These are phyloP conservation scores for Cercospora sojina DNA, from an alignment of 2,329 filamentous ascomycete genomes.

Conservation along the genomic window DNA sequence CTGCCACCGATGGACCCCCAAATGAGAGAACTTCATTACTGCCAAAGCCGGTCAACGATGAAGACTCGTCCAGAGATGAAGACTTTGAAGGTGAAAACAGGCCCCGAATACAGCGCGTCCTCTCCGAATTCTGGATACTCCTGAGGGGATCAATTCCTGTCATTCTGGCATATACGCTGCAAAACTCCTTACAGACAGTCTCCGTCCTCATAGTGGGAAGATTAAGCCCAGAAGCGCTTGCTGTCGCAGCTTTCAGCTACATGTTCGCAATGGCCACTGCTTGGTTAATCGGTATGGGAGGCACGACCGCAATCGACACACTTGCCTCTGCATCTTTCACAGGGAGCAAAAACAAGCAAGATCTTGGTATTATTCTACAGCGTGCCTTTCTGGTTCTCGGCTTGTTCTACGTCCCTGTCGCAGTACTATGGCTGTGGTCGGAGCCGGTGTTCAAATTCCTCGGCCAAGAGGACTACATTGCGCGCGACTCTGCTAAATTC, in stretches of 20 bases:
- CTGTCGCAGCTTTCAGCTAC: conserved; percentile 81
- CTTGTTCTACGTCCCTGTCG: conserved; percentile 70
- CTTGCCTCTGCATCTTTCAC: conserved; percentile 81
- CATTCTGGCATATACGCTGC: conserved; percentile 79
- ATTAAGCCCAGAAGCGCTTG: conserved; percentile 74
- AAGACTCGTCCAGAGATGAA: conserved; percentile 37
- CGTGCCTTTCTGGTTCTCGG: conserved; percentile 71
- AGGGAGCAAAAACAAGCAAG: conserved; percentile 72
- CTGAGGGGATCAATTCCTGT: conserved; percentile 71
- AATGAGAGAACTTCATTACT: conserved; percentile 48
- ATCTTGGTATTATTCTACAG: conserved; percentile 76
- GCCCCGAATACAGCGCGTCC: conserved; percentile 42
- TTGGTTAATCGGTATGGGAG: conserved; percentile 82
- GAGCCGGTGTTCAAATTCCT: conserved; percentile 71
- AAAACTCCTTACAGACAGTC: conserved; percentile 80
- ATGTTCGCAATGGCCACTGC: conserved; percentile 92
- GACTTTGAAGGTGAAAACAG: conserved; percentile 41
- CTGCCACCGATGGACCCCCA: conserved; percentile 22
- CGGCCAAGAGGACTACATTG: conserved; percentile 76
- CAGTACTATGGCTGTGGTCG: conserved; percentile 71
- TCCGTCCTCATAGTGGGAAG: conserved; percentile 81
- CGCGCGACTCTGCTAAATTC: conserved; percentile 70
- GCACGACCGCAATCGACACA: conserved; percentile 83
- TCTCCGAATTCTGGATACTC: conserved; percentile 65
- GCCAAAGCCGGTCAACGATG: conserved; percentile 41